phyloP scores from a whole-genome alignment of 2,329 filamentous ascomycete genomes.

The Aspergillus ustus region DNA sequence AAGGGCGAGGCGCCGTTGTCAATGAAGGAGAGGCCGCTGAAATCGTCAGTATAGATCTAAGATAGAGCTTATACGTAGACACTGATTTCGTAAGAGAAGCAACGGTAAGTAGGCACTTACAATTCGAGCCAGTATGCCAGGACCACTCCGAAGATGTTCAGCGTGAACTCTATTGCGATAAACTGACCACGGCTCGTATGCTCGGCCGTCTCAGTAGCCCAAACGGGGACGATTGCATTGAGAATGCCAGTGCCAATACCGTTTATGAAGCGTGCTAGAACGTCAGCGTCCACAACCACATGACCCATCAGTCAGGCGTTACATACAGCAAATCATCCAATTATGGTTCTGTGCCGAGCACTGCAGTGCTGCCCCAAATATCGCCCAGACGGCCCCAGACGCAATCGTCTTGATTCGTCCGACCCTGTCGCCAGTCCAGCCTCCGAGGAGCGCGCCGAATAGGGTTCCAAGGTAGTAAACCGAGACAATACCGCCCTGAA shows the following conservation, averaged over 20 bases:
- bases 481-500: slow-evolving; percentile 67
- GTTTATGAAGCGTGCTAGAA: slow-evolving; percentile 61
- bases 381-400: slow-evolving; percentile 61
- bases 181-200: slow-evolving; percentile 71
- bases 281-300: not conserved
- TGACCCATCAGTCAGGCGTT: not conserved
- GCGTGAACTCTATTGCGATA: slow-evolving; percentile 72
- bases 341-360: slow-evolving; percentile 66
- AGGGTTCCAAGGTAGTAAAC: slow-evolving; percentile 66
- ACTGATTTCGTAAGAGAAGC: not conserved
- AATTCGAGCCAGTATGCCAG: slow-evolving; percentile 66
- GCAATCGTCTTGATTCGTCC: slow-evolving; percentile 69
- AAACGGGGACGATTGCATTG: slow-evolving; percentile 72
- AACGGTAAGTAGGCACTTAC: slow-evolving; percentile 30
- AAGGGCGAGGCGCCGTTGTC: slow-evolving; percentile 62
- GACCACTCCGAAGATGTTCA: slow-evolving; percentile 74
- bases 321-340: slow-evolving; percentile 71
- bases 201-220: slow-evolving; percentile 71
- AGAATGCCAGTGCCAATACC: slow-evolving; percentile 71
- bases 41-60: not conserved
- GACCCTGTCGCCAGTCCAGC: slow-evolving; percentile 66
- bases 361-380: slow-evolving; percentile 67
- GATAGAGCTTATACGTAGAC: not conserved
- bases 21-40: slow-evolving; percentile 62
- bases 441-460: slow-evolving; percentile 66